Evolutionary conservation across 1,139 yeast species (phyloP), one percentile per base, ranked within the genome.

Genomic region (Candida sp.): DNA sequence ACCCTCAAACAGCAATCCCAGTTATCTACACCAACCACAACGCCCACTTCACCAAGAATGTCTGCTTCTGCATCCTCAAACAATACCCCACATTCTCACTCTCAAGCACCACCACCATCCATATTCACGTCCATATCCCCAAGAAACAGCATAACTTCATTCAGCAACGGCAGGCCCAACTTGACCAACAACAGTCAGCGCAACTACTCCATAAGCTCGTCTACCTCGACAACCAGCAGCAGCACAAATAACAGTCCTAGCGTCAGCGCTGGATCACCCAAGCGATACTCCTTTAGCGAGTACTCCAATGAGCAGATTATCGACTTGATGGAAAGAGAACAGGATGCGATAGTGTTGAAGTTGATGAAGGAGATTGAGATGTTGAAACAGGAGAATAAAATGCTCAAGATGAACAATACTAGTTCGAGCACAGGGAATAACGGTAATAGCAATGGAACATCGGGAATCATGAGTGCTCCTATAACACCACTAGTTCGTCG

Each of bases 281-380:
- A 50, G 11, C 12, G 52, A 43, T 34, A 39, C 12, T 46, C 51
- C 7, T 48, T 51, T 44, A 37, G 50, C 11, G 55, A 54, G 27
- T 53, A 44, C 44, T 63, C 66, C 31, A 69, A 69, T 31, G 86
- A 80, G 44, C 82, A 81, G 54, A 74, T 81, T 38, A 78, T 85
- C 45, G 86, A 84, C 62, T 70, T 79, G 50, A 83, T 85, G 88
- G 90, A 85, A 61, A 76, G 84, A 51, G 90, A 85, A 61, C 90
- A 85, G 61, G 90, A 85, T 58, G 87, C 86, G 3, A 81, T 84
- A 35, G 90, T 84, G 7, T 66, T 84, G 55, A 81, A 77, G 58
- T 65, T 85, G 40, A 77, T 84, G 80, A 76, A 76, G 56, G 88
- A 85, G 58, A 84, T 85, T 38, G 77, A 76, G 26, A 54, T 55